phyloP scores from a whole-genome alignment of 306 rosid genomes.

The Hippophae rhamnoides region DNA sequence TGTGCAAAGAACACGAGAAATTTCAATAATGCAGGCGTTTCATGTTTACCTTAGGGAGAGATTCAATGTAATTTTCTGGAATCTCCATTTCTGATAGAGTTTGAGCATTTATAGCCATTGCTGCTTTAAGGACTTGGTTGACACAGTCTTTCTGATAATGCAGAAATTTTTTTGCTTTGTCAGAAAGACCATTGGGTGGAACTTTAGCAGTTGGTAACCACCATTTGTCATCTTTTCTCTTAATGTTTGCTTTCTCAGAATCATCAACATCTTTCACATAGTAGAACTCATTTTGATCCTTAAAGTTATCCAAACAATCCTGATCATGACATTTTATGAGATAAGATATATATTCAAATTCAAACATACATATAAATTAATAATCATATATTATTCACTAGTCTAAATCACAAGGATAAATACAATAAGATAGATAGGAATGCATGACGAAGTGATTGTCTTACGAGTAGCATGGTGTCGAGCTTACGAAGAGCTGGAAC shows the following conservation, averaged over 20 bases:
- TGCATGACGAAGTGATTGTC: slow-evolving; percentile 13
- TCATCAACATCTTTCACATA: slow-evolving; percentile 64
- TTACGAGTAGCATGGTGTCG: slow-evolving; percentile 86
- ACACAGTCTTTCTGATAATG: slow-evolving; percentile 96
- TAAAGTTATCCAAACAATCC: slow-evolving; percentile 85
- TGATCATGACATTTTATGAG: slow-evolving; percentile 26
- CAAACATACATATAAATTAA: neutral
- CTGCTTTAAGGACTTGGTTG: slow-evolving; percentile 97
- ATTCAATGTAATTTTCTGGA: slow-evolving; percentile 84
- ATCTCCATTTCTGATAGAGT: slow-evolving; percentile 89
- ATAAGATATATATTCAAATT: slow-evolving; percentile 6
- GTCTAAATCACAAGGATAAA: neutral
- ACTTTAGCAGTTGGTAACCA: slow-evolving; percentile 91
- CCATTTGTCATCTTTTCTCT: slow-evolving; percentile 76
- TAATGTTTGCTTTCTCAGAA: slow-evolving; percentile 34
- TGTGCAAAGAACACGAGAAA: no score
- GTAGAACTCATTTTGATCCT: slow-evolving; percentile 62
- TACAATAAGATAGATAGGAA: neutral
- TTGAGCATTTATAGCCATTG: slow-evolving; percentile 97
- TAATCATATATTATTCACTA: no score
- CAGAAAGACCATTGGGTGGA: slow-evolving; percentile 73
- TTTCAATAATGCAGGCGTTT: no score
- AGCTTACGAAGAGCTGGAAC: slow-evolving; percentile 88
- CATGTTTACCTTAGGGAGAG: slow-evolving; percentile 74
- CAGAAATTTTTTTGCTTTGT: slow-evolving; percentile 63